A percentile compares a stretch with the other conserved stretches of the same genome.
Conservation (phyloP, 495 filamentous ascomycete genomes). For the Penicillium psychrofluorescens region DNA sequence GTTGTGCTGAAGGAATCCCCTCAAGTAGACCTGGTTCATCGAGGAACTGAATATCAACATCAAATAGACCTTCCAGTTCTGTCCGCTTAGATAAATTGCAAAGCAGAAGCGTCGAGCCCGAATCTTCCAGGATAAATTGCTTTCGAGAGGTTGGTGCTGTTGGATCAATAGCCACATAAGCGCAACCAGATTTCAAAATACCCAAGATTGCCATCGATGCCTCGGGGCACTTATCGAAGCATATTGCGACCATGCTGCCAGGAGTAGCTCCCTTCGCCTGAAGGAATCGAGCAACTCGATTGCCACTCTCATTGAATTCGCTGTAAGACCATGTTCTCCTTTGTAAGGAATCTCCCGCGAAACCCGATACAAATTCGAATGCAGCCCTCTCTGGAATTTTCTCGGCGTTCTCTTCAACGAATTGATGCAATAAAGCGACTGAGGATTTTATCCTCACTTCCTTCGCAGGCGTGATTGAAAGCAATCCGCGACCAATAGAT, state of each 20-base stretch:
- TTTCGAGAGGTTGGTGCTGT: constrained; percentile 36
- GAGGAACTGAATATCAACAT: constrained; percentile 19
- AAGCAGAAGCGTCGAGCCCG: constrained; percentile 13
- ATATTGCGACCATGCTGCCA: constrained; percentile 35
- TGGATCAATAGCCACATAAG: constrained; percentile 62
- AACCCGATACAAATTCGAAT: constrained; percentile 31
- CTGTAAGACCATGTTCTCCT: constrained; percentile 32
- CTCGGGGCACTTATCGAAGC: constrained; percentile 32
- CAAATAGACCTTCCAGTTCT: constrained; percentile 12
- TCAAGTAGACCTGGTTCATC: constrained; percentile 25
- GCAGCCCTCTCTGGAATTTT: constrained; percentile 31
- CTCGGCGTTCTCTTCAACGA: constrained; percentile 36
- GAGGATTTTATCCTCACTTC: constrained; percentile 14
- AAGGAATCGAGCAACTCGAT: constrained; percentile 31
- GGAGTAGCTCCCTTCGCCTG: constrained; percentile 19
- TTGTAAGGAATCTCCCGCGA: constrained; percentile 16
- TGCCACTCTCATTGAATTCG: constrained; percentile 28
- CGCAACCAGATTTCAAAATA: constrained; percentile 54
- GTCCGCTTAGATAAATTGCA: constrained; percentile 9
- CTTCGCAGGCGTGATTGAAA: constrained; percentile 44
- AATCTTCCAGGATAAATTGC: constrained; percentile 35
- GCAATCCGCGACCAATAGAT: constrained; percentile 13
- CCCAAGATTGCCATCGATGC: constrained; percentile 37
- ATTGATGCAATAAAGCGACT: constrained; percentile 27
- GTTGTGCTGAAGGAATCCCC: constrained; percentile 9